A percentile compares a stretch with the other conserved stretches of the same genome.
Conservation (phyloP, 352 stramenopile species). For the Globisporangium nunn region DNA sequence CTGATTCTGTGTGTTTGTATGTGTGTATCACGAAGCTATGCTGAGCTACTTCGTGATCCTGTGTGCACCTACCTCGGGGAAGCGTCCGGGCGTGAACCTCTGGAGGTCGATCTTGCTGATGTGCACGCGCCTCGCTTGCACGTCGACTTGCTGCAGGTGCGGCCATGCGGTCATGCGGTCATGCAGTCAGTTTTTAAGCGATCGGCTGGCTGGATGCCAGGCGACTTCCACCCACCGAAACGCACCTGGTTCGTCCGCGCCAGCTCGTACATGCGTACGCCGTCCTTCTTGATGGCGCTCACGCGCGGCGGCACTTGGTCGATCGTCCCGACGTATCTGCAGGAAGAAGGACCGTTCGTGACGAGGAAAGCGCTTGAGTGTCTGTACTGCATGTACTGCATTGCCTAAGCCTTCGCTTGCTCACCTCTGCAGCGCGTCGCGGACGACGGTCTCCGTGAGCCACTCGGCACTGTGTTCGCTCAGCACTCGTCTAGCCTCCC, state of each 20-base stretch:
- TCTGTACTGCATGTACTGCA: not conserved
- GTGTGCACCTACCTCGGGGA: constrained; percentile 66
- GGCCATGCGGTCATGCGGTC: too few species aligned
- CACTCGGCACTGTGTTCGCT: constrained; percentile 47
- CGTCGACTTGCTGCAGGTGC: constrained; percentile 33
- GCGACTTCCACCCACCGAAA: not conserved
- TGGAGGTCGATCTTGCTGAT: constrained; percentile 57
- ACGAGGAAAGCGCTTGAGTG: not conserved
- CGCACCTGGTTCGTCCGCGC: constrained; percentile 47
- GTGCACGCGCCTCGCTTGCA: constrained; percentile 50
- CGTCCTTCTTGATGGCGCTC: constrained; percentile 76
- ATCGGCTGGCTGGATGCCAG: too few species aligned
- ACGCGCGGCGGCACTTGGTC: constrained; percentile 71
- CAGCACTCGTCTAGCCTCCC: constrained; percentile 29
- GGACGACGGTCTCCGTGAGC: constrained; percentile 33
- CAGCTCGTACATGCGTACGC: constrained; percentile 74
- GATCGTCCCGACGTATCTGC: constrained; percentile 69
- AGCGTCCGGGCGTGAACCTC: constrained; percentile 40
- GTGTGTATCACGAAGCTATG: not conserved
- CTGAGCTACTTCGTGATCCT: not conserved
- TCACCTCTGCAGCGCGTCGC: constrained; percentile 38
- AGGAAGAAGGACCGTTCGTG: not conserved
- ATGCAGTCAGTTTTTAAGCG: too few species aligned
- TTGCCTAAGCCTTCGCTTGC: not conserved
- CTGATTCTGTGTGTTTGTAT: not conserved